Percentiles rank a stretch among this genome's conserved stretches.
phyloP scores from a whole-genome alignment of 768 basidiomycete genomes.

The Mrakia blollopis region DNA sequence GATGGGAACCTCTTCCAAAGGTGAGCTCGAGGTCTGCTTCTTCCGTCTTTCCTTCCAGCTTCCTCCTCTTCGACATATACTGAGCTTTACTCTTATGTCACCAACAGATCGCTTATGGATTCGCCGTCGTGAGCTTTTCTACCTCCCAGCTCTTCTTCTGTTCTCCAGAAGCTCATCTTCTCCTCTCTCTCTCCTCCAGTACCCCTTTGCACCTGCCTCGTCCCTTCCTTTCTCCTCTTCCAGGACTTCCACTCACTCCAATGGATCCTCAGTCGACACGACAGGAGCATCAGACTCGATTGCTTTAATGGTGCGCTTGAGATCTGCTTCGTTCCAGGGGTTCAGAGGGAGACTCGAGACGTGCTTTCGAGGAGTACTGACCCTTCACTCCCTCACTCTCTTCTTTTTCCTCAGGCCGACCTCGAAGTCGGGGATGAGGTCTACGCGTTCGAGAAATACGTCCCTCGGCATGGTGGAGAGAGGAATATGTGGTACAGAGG shows the following conservation, averaged over 20 bases:
- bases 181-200: background rate
- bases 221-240: background rate
- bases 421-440: slow-evolving; percentile 95
- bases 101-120: slow-evolving; percentile 7
- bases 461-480: slow-evolving; percentile 36
- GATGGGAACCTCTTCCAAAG: slow-evolving; percentile 30
- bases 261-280: background rate
- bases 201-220: slow-evolving; percentile 23
- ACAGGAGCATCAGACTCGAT: background rate
- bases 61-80: background rate
- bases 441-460: slow-evolving; percentile 80
- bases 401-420: slow-evolving; percentile 41
- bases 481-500: slow-evolving; percentile 86
- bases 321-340: no score
- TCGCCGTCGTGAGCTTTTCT: background rate
- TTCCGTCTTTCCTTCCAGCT: background rate
- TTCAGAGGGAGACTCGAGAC: background rate
- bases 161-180: background rate
- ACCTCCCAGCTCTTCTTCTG: background rate
- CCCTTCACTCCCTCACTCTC: background rate
- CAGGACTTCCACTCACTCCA: background rate
- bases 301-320: background rate
- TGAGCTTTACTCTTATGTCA: background rate
- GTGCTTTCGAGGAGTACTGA: no score
- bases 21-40: background rate